phyloP scores from a whole-genome alignment of 2,329 filamentous ascomycete genomes.

The Xylariaceae sp. region DNA sequence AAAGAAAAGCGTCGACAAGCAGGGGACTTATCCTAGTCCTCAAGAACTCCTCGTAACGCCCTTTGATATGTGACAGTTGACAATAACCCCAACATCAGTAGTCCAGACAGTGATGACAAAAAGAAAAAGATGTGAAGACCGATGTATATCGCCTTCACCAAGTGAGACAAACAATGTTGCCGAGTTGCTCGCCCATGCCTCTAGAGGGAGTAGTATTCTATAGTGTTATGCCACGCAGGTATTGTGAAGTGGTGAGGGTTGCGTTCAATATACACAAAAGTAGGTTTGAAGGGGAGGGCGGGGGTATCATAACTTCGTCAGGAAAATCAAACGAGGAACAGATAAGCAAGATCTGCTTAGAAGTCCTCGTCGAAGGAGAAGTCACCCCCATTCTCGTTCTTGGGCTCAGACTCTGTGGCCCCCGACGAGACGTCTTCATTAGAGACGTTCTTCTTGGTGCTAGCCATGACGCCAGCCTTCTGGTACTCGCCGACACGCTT shows the following conservation, averaged over 20 bases:
- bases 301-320: slow-evolving; percentile 14
- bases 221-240: slow-evolving; percentile 12
- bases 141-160: too few species aligned
- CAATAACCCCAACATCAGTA: slow-evolving; percentile 1
- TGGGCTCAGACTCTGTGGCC: slow-evolving; percentile 37
- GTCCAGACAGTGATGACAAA: not conserved
- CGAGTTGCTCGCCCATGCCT: slow-evolving; percentile 13
- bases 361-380: slow-evolving; percentile 97
- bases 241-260: not conserved
- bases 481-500: slow-evolving; percentile 99
- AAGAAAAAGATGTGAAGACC: too few species aligned
- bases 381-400: slow-evolving; percentile 65
- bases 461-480: slow-evolving; percentile 97
- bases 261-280: slow-evolving; percentile 12
- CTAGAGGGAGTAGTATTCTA: slow-evolving; percentile 17
- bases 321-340: slow-evolving; percentile 9
- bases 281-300: not conserved
- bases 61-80: not conserved
- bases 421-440: slow-evolving; percentile 41
- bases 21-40: too few species aligned
- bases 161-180: slow-evolving; percentile 2
- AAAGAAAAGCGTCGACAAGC: slow-evolving; percentile 4
- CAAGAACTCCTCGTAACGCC: slow-evolving; percentile 13
- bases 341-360: slow-evolving; percentile 54
- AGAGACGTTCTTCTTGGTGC: slow-evolving; percentile 64